phyloP scores from a whole-genome alignment of 2,329 filamentous ascomycete species.

The Diaporthe vexans region DNA sequence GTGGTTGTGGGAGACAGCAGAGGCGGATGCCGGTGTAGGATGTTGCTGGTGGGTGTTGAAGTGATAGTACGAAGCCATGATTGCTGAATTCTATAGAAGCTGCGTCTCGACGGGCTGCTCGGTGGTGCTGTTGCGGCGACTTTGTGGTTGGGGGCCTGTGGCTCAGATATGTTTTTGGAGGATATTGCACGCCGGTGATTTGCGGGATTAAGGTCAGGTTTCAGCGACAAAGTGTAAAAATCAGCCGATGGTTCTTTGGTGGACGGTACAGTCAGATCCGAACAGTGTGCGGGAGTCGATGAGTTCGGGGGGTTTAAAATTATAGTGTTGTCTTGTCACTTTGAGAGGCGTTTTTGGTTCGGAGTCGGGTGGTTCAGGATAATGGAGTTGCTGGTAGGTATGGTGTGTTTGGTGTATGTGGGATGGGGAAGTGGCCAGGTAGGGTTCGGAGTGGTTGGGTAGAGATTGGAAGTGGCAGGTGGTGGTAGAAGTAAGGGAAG shows the following conservation, averaged over 20 bases:
- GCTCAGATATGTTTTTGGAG: slow-evolving; percentile 4
- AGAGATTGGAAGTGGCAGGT: slow-evolving; percentile 31
- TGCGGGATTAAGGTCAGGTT: slow-evolving; percentile 34
- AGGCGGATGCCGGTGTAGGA: slow-evolving; percentile 66
- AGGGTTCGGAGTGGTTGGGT: slow-evolving; percentile 39
- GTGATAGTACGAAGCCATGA: slow-evolving; percentile 76
- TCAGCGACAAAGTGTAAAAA: slow-evolving; percentile 31
- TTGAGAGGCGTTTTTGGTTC: neutral
- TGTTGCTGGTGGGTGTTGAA: slow-evolving; percentile 72
- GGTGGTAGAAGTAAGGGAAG: slow-evolving; percentile 39
- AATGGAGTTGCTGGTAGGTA: neutral
- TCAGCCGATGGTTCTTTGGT: slow-evolving; percentile 18
- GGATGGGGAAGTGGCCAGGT: slow-evolving; percentile 27
- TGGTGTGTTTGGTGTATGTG: slow-evolving; percentile 21
- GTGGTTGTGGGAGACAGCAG: slow-evolving; percentile 78
- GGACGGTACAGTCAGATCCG: slow-evolving; percentile 10
- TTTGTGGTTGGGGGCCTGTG: slow-evolving; percentile 23
- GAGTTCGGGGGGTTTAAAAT: neutral
- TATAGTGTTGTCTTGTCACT: slow-evolving; percentile 11
- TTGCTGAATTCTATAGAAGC: slow-evolving; percentile 10
- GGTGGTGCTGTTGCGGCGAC: neutral
- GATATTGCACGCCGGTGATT: slow-evolving; percentile 29
- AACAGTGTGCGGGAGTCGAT: neutral
- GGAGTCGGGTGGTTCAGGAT: slow-evolving; percentile 10
- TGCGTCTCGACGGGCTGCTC: neutral